These are phyloP conservation scores for Magnolia officinalis DNA, from an alignment of 164 flowering plant species.

Conservation along the genomic window DNA sequence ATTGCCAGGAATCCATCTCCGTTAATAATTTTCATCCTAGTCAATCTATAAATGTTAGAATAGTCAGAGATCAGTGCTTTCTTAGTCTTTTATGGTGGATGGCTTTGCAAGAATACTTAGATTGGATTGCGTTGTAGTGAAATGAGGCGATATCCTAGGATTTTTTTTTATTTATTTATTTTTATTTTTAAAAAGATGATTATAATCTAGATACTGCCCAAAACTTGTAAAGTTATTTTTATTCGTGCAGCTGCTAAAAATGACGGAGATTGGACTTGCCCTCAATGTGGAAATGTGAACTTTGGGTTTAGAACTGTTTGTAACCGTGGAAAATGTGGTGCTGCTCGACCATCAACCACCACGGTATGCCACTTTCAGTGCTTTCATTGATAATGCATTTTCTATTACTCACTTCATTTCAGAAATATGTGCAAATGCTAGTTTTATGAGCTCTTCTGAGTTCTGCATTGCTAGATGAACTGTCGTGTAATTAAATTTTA, in stretches of 20 bases:
- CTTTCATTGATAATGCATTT: background rate
- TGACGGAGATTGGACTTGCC: conserved; percentile 49
- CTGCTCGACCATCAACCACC: conserved; percentile 32
- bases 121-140: background rate
- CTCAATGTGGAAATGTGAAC: conserved; percentile 43
- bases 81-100: background rate
- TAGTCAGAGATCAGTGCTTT: too few species aligned
- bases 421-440: background rate
- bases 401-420: background rate
- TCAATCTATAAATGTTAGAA: too few species aligned
- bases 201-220: too few species aligned
- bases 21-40: too few species aligned
- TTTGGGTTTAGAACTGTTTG: conserved; percentile 46
- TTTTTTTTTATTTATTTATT: too few species aligned
- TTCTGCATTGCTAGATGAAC: background rate
- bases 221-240: background rate
- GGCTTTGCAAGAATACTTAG: background rate
- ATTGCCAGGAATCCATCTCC: too few species aligned
- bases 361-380: conserved; percentile 22
- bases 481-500: background rate
- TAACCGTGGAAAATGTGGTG: conserved; percentile 46
- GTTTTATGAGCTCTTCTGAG: background rate
- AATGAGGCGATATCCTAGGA: background rate
- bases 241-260: conserved; percentile 31
- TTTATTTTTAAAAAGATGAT: too few species aligned